phyloP scores from a whole-genome alignment of 2,329 filamentous ascomycete species.

The Leptographium radiaticola region DNA sequence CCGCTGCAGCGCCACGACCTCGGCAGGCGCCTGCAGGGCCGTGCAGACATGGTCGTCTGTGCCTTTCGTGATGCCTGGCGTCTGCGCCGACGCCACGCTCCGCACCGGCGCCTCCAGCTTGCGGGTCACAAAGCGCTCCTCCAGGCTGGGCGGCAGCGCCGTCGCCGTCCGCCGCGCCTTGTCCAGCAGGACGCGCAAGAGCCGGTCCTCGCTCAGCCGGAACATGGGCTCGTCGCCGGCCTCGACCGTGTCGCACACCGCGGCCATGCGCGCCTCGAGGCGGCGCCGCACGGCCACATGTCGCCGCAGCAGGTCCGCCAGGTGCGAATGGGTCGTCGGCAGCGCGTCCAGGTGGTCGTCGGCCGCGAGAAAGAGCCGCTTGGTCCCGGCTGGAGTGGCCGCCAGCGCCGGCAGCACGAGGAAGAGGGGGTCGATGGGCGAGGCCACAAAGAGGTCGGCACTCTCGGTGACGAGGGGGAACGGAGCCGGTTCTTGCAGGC shows the following conservation, averaged over 20 bases:
- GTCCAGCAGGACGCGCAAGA: constrained; percentile 47
- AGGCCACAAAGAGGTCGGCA: constrained; percentile 71
- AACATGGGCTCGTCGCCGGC: constrained; percentile 79
- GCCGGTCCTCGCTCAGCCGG: constrained; percentile 59
- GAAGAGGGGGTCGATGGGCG: constrained; percentile 73
- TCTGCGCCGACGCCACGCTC: constrained; percentile 33
- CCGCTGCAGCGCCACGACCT: constrained; percentile 47
- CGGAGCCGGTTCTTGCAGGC: background rate
- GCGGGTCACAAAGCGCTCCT: constrained; percentile 69
- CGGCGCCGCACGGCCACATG: constrained; percentile 28
- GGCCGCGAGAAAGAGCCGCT: constrained; percentile 52
- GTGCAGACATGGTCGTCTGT: constrained; percentile 14
- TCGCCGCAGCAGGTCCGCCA: constrained; percentile 42
- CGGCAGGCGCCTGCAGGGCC: constrained; percentile 30
- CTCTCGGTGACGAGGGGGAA: constrained; percentile 41
- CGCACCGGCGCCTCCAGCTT: constrained; percentile 65
- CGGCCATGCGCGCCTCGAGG: constrained; percentile 53
- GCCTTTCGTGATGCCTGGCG: constrained; percentile 21
- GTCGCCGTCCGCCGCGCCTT: constrained; percentile 58
- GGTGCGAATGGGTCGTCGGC: constrained; percentile 38
- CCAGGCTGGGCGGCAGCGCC: constrained; percentile 66
- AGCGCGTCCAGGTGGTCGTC: constrained; percentile 62
- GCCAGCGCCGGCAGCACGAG: constrained; percentile 62
- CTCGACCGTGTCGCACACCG: constrained; percentile 69
- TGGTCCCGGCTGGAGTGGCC: constrained; percentile 26